Percentiles rank a stretch among this genome's conserved stretches.
Conservation (phyloP, 73 alveolate species). For the Paramecium octaurelia region DNA sequence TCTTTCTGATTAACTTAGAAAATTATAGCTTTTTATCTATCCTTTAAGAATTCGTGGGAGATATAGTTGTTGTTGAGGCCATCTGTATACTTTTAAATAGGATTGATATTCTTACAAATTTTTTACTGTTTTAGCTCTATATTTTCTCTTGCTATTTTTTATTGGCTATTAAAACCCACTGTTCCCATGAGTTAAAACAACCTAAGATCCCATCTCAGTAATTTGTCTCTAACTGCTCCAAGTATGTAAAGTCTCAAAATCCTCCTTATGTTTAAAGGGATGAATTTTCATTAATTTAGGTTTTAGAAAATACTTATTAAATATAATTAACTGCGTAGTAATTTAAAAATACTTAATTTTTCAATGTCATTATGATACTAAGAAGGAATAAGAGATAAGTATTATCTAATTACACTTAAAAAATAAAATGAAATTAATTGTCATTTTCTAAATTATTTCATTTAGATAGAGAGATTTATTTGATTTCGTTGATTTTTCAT, state of each 20-base stretch:
- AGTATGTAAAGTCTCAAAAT: neutral
- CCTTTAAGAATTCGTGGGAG: neutral
- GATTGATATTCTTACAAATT: neutral
- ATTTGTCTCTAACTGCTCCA: neutral
- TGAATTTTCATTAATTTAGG: neutral
- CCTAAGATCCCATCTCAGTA: constrained; percentile 23
- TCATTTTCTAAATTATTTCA: no score
- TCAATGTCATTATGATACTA: neutral
- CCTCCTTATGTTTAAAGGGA: constrained; percentile 5
- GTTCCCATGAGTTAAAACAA: neutral
- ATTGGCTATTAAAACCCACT: neutral
- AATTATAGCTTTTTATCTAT: neutral
- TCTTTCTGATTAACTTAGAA: neutral
- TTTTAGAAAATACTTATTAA: neutral
- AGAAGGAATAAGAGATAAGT: neutral
- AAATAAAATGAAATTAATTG: no score
- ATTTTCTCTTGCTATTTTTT: neutral
- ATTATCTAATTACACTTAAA: neutral
- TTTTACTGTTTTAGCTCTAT: neutral
- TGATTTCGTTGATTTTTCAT: no score
- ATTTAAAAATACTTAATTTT: neutral
- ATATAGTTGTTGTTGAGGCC: neutral
- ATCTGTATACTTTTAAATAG: neutral
- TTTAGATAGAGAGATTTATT: neutral
- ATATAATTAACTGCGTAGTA: neutral